These are phyloP conservation scores for Macrolepiota dolichaula DNA, from an alignment of 768 basidiomycete species.

Conservation along the genomic window DNA sequence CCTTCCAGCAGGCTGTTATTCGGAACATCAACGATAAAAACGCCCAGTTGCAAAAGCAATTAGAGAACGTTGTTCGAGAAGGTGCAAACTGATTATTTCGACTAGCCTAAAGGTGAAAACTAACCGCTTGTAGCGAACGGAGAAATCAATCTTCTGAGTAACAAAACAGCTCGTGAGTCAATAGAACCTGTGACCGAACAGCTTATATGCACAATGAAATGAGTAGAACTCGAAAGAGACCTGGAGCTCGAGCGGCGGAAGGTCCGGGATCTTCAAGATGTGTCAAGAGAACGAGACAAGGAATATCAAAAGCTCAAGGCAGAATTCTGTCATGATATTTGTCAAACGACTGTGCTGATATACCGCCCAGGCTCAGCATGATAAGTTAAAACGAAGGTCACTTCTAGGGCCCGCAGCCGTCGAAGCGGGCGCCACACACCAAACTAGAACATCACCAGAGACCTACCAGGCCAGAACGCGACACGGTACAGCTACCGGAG, in stretches of 20 bases:
- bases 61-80: slow-evolving; percentile 84
- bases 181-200: not conserved
- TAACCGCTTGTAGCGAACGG: slow-evolving; percentile 54
- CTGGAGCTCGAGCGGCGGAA: slow-evolving; percentile 77
- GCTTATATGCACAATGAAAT: not conserved
- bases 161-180: slow-evolving; percentile 59
- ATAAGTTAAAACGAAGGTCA: slow-evolving; percentile 80
- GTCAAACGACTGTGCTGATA: not conserved
- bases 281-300: slow-evolving; percentile 73
- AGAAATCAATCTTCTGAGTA: slow-evolving; percentile 66
- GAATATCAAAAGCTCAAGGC: slow-evolving; percentile 89
- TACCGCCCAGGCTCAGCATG: slow-evolving; percentile 57
- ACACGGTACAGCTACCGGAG: slow-evolving; percentile 14
- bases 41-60: slow-evolving; percentile 77
- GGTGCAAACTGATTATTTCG: slow-evolving; percentile 43
- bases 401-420: slow-evolving; percentile 43
- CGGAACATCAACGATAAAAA: slow-evolving; percentile 82
- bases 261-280: slow-evolving; percentile 69
- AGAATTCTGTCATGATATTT: not conserved
- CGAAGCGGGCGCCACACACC: slow-evolving; percentile 4
- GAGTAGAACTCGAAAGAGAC: slow-evolving; percentile 72
- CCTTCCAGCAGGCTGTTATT: slow-evolving; percentile 82
- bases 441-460: slow-evolving; percentile 8
- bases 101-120: not conserved
- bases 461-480: not conserved